Percentiles rank a stretch among this genome's conserved stretches.
phyloP scores from a whole-genome alignment of 2,329 filamentous ascomycete species.

The Beauveria medogensis region DNA sequence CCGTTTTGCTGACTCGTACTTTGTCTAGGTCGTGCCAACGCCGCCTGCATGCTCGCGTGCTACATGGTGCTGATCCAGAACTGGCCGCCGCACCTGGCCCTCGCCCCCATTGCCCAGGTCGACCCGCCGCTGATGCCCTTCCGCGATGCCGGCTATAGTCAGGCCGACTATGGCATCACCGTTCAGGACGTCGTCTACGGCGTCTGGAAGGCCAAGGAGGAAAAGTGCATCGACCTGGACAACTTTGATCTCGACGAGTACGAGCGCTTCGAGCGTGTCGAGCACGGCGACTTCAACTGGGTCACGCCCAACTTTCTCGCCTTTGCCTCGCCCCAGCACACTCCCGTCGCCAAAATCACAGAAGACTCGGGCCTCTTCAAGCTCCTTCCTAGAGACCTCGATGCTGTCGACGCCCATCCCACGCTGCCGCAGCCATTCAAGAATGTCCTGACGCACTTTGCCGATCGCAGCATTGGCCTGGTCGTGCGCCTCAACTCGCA shows the following conservation, averaged over 20 bases:
- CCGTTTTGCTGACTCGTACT: neutral
- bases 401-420: slow-evolving; percentile 61
- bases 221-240: slow-evolving; percentile 81
- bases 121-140: slow-evolving; percentile 98
- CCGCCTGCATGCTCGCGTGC: slow-evolving; percentile 87
- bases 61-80: slow-evolving; percentile 99
- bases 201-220: slow-evolving; percentile 97
- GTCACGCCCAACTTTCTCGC: slow-evolving; percentile 90
- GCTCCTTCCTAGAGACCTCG: slow-evolving; percentile 66
- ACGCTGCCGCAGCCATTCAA: slow-evolving; percentile 82
- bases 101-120: slow-evolving; percentile 92
- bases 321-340: slow-evolving; percentile 88
- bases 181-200: slow-evolving; percentile 98
- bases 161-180: slow-evolving; percentile 91
- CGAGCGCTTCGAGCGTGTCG: slow-evolving; percentile 88
- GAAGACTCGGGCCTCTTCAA: slow-evolving; percentile 66
- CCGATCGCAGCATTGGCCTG: slow-evolving; percentile 78
- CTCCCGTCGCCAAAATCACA: slow-evolving; percentile 64
- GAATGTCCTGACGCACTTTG: slow-evolving; percentile 88
- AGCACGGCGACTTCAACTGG: slow-evolving; percentile 99
- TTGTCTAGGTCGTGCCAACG: slow-evolving; percentile 75
- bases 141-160: slow-evolving; percentile 94
- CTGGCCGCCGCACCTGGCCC: slow-evolving; percentile 91
- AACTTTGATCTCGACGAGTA: slow-evolving; percentile 97
- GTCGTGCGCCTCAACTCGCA: slow-evolving; percentile 94